Conservation (phyloP, 495 filamentous ascomycete species). For the Pyronema domesticum region DNA sequence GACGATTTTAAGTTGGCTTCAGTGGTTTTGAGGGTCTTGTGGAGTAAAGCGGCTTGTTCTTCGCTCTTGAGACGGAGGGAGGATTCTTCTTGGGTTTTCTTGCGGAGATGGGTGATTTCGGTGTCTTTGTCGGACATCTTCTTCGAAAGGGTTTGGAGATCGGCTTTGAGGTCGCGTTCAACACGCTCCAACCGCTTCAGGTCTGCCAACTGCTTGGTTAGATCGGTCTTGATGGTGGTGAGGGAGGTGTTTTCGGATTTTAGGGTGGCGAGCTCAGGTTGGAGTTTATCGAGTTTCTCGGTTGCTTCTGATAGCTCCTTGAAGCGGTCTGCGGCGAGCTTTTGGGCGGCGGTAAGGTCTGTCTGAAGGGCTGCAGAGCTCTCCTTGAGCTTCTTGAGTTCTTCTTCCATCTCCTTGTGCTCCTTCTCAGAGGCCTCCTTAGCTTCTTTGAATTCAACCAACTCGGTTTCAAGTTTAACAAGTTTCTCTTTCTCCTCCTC, state of each 20-base stretch:
- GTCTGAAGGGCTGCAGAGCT: slow-evolving; percentile 54
- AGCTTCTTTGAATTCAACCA: slow-evolving; percentile 42
- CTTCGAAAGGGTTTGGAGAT: slow-evolving; percentile 50
- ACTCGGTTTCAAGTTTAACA: slow-evolving; percentile 46
- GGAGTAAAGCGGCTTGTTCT: slow-evolving; percentile 48
- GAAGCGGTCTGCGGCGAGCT: slow-evolving; percentile 68
- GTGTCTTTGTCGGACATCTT: slow-evolving; percentile 51
- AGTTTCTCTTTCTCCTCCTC: slow-evolving; percentile 38
- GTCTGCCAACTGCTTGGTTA: slow-evolving; percentile 48
- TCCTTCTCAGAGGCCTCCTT: slow-evolving; percentile 38
- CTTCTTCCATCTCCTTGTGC: slow-evolving; percentile 41
- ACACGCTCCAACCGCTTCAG: slow-evolving; percentile 56
- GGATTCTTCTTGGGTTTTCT: slow-evolving; percentile 57
- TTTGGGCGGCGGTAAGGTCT: slow-evolving; percentile 69
- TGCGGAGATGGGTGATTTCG: slow-evolving; percentile 58
- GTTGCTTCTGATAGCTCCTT: slow-evolving; percentile 69
- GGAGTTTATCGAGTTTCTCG: slow-evolving; percentile 61
- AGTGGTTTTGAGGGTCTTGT: slow-evolving; percentile 54
- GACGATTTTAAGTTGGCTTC: slow-evolving; percentile 54
- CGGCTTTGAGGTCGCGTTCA: slow-evolving; percentile 61
- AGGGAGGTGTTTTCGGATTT: slow-evolving; percentile 57
- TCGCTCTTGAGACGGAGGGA: slow-evolving; percentile 54
- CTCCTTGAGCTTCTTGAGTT: slow-evolving; percentile 58
- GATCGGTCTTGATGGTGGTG: slow-evolving; percentile 50
- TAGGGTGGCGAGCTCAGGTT: slow-evolving; percentile 64